Evolutionary conservation across 2,329 filamentous ascomycete species (phyloP), one percentile per base, ranked within the genome.

Genomic region (Juglanconis sp.): DNA sequence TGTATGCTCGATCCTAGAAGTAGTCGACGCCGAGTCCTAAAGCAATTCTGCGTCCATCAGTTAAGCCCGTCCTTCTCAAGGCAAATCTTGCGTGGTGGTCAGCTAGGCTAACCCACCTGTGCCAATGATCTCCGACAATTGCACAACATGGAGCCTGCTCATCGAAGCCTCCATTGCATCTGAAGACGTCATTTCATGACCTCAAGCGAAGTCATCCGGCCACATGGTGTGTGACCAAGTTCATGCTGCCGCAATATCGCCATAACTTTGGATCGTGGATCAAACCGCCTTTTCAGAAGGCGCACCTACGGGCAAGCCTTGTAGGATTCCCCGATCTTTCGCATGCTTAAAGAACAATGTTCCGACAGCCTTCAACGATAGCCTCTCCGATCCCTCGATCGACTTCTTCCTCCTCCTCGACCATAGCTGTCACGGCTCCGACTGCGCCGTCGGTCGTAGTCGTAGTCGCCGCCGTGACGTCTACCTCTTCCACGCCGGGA

Each of bases 401-500:
- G 72, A 57, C 74, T 77, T 38, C 69, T 70, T 17, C 65, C 71
- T 50, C 71, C 69, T 46, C 67, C 70, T 36, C 71, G 68, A 50
- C 76, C 73, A 63, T 81, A 76, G 66, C 79, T 82, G 63, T 73
- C 77, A 48, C 75, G 77, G 58, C 79, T 82, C 8, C 76, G 78
- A 63, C 80, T 84, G 46, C 81, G 77, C 47, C 76, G 74, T 13
- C 65, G 62, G 51, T 66, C 65, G 46, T 68, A 67, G 51, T 66
- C 65, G 46, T 68, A 67, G n/a, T 69, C 67, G n/a, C 72, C 68
- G 34, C 72, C 72, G 13, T 73, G 66, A 32, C 69, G 69, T 53
- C 69, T 68, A 36, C 63, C 71, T 61, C 68, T 70, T 40, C 69
- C 72, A 64, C 71, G 71, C 42, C 69, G 74, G 17, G 70, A 71